Evolutionary conservation across 202 grass and related monocot genomes (phyloP).

Genomic region (Musa balbisiana): DNA sequence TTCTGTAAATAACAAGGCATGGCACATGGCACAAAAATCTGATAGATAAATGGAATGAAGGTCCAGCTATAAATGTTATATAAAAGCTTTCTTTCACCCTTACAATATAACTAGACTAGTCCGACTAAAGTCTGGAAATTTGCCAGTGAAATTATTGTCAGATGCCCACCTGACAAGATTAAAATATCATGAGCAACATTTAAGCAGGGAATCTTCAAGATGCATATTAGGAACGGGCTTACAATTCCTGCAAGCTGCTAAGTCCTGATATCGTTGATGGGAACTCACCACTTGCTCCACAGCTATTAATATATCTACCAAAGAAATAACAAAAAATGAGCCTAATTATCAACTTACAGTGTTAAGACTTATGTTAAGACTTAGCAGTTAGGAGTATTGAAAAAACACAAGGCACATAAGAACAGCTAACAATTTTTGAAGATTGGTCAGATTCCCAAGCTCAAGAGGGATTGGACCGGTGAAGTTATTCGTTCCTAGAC

Average conservation of each 20-base stretch:
- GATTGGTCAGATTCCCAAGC: neutral
- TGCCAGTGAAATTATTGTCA: constrained; percentile 72
- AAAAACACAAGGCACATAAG: neutral
- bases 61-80: neutral
- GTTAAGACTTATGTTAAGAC: too few relatives aligned
- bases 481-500: neutral
- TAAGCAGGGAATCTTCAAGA: neutral
- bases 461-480: neutral
- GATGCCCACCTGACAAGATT: constrained; percentile 46
- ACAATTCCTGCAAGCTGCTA: constrained; percentile 37
- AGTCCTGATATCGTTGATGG: constrained; percentile 51
- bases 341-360: neutral
- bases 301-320: constrained; percentile 50
- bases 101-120: constrained; percentile 45
- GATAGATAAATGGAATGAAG: too few relatives aligned
- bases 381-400: neutral
- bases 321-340: constrained; percentile 2
- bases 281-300: constrained; percentile 55
- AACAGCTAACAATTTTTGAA: neutral
- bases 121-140: constrained; percentile 75
- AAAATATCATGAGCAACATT: neutral
- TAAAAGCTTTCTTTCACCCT: neutral
- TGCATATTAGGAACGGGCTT: neutral
- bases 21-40: too few relatives aligned
- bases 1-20: too few relatives aligned